Evolutionary conservation across 2,329 filamentous ascomycete species (phyloP).

Genomic region (Calonectria multiphialidica): DNA sequence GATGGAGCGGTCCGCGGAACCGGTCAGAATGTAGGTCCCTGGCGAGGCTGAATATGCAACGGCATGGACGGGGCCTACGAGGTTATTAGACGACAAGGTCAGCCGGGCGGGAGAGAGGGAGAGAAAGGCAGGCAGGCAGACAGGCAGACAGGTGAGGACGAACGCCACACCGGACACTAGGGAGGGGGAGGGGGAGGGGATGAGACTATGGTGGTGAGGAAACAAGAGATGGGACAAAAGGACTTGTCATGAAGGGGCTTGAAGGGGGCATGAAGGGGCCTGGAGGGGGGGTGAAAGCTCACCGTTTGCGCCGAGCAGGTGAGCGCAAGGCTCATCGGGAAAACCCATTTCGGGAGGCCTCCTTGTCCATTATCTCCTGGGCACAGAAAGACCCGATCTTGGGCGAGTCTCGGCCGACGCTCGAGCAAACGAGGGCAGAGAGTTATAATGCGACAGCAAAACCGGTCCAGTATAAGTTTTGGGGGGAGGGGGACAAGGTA

Average conservation of each 20-base stretch:
- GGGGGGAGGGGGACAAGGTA: not conserved
- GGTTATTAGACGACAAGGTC: conserved; percentile 13
- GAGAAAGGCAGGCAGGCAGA: not conserved
- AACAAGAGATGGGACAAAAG: not conserved
- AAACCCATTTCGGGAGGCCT: conserved; percentile 54
- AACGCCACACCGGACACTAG: conserved; percentile 35
- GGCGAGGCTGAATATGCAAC: conserved; percentile 79
- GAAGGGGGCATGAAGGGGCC: too few species aligned
- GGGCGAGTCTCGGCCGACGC: not conserved
- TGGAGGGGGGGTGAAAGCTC: conserved; percentile 35
- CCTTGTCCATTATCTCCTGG: conserved; percentile 36
- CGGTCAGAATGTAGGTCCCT: conserved; percentile 85
- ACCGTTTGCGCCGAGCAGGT: conserved; percentile 72
- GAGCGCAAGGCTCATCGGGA: conserved; percentile 63
- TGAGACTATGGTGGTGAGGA: not conserved
- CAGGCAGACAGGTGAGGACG: not conserved
- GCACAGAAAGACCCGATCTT: not conserved
- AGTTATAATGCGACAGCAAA: too few species aligned
- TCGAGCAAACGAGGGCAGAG: not conserved
- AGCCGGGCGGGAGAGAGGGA: conserved; percentile 16
- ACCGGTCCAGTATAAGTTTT: not conserved
- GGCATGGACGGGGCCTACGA: conserved; percentile 76
- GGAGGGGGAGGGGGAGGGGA: not conserved
- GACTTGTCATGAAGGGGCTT: not conserved
- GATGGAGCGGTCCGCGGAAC: conserved; percentile 86